Percentiles rank a stretch among this genome's conserved stretches.
Conservation (phyloP, 257 asterid species). For the Anisodus acutangulus region DNA sequence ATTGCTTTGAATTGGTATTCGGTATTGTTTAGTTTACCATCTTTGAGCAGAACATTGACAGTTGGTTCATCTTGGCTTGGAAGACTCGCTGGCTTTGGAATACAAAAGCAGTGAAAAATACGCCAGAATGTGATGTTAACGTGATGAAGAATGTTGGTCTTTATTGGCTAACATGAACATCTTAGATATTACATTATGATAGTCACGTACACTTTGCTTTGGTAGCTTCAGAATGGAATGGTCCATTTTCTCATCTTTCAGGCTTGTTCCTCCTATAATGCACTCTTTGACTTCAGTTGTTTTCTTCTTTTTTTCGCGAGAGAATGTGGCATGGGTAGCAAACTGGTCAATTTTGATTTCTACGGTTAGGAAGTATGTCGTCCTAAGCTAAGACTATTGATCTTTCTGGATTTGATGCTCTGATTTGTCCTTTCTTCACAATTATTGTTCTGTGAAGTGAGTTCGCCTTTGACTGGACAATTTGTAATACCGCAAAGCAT, state of each 20-base stretch:
- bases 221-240: neutral
- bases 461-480: neutral
- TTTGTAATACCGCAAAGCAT: neutral
- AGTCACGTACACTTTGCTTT: slow-evolving; percentile 12
- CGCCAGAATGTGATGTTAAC: neutral
- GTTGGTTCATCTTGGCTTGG: neutral
- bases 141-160: neutral
- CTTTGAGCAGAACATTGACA: neutral
- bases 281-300: neutral
- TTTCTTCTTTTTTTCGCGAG: neutral
- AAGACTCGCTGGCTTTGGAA: neutral
- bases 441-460: slow-evolving; percentile 7
- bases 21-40: neutral
- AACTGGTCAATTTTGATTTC: neutral
- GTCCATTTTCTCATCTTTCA: slow-evolving; percentile 16
- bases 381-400: neutral
- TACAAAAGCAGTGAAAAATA: neutral
- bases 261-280: neutral
- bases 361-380: neutral
- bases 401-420: slow-evolving; percentile 4
- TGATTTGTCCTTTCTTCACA: neutral
- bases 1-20: neutral
- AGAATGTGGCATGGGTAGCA: neutral
- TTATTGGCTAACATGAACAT: neutral
- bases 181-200: neutral